phyloP scores from a whole-genome alignment of 1,284 basidiomycete genomes.

The Moesziomyces antarcticus region DNA sequence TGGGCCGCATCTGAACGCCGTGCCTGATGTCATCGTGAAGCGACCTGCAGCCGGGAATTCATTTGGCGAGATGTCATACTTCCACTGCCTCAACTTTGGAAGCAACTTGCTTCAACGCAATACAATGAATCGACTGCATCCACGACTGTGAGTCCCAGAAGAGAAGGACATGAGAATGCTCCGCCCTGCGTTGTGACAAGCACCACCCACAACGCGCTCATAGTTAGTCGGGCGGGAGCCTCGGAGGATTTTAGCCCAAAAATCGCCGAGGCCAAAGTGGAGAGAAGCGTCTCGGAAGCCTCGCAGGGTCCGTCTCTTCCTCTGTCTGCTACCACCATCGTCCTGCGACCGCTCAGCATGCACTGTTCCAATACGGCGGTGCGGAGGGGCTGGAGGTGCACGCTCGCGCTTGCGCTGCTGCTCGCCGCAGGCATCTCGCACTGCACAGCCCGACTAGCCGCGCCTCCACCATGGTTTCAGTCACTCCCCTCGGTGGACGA shows the following conservation, averaged over 20 bases:
- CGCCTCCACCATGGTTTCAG: background rate
- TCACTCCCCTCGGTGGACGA: background rate
- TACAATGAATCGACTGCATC: no score
- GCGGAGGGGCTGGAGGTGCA: background rate
- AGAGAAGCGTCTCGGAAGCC: background rate
- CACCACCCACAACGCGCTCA: no score
- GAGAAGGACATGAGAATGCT: no score
- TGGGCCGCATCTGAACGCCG: background rate
- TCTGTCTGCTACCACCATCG: background rate
- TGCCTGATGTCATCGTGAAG: background rate
- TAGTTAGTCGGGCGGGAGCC: no score
- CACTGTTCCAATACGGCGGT: background rate
- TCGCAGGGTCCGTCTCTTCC: no score
- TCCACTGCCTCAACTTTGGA: background rate
- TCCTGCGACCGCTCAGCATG: background rate
- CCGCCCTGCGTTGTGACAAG: no score
- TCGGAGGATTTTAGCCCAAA: no score
- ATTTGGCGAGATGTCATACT: background rate
- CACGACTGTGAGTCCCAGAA: no score
- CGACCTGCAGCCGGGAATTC: background rate
- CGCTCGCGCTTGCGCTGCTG: background rate
- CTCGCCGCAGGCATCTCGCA: background rate
- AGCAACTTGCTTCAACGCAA: background rate
- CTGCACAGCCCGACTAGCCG: background rate
- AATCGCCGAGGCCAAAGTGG: no score